Conservation (phyloP, 164 flowering plant genomes). For the Vitis riparia region DNA sequence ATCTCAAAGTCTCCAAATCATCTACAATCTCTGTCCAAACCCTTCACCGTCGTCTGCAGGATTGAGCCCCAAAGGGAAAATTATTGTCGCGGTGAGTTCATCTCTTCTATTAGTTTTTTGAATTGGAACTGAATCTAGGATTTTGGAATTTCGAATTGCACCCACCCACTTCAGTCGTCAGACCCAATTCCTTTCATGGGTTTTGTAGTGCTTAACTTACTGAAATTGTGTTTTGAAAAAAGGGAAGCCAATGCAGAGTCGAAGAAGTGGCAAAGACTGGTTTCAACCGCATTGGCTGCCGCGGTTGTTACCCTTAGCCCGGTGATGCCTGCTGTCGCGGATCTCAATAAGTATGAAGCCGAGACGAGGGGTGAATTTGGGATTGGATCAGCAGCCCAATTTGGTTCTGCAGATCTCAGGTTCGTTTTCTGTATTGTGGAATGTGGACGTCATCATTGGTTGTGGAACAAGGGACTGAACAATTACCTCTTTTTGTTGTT, state of each 20-base stretch:
- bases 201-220: too few species aligned
- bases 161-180: too few species aligned
- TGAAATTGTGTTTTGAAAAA: too few species aligned
- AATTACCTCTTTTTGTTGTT: not conserved
- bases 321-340: slow-evolving; percentile 66
- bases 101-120: not conserved
- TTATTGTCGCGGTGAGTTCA: slow-evolving; percentile 7
- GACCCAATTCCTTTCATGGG: too few species aligned
- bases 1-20: slow-evolving; percentile 4
- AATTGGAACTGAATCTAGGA: too few species aligned
- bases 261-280: slow-evolving; percentile 52
- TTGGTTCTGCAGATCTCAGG: slow-evolving; percentile 91
- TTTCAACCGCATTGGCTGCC: slow-evolving; percentile 74
- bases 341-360: slow-evolving; percentile 90
- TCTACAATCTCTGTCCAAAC: slow-evolving; percentile 4
- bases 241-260: slow-evolving; percentile 17
- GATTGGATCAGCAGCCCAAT: slow-evolving; percentile 97
- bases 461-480: not conserved
- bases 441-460: not conserved
- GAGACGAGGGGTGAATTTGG: slow-evolving; percentile 89
- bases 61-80: not conserved
- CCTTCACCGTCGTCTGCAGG: slow-evolving; percentile 9
- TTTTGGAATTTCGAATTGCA: too few species aligned
- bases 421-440: slow-evolving; percentile 8
- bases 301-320: slow-evolving; percentile 52